Evolutionary conservation across 2,329 filamentous ascomycete genomes (phyloP), one percentile per base, ranked within the genome.

Genomic region (Penicillium frequentans): DNA sequence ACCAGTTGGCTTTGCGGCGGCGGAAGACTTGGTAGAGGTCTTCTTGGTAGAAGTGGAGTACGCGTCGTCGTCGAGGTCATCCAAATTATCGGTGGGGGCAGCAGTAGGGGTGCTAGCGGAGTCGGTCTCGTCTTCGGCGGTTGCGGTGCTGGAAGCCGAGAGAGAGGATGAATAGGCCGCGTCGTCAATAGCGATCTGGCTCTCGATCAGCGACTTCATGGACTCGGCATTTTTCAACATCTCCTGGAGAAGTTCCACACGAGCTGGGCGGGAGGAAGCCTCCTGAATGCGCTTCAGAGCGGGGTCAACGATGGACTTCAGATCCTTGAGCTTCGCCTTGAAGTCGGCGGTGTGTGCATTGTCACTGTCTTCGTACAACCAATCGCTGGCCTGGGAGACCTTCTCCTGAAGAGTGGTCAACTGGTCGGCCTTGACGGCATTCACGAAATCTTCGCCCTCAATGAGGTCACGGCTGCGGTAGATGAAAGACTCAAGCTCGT

Each of bases 401-500:
- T 87, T 87, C 59, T 86, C 79, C 65, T 89, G 84, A 13, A 98
- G 82, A n/a, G 78, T 75, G 7, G 81, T 73, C 47, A 91, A 85
- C 69, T 92, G 84, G 21, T 84, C 82, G 3, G 85, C 79, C 10
- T 89, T 93, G 31, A 92, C 90, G 3, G 83, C 85, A 13, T 82
- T 82, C 52, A 89, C 79, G 71, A 97, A 98, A 1, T 82, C 81
- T 48, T 90, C 86, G 58, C 89, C 88, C 43, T 91, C 88, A 2
- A 97, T 81, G 45, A 96, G 82, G 73, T 97, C 92, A 26, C 92
- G 88, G 27, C 90, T 85, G 68, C 87, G 89, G 81, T 99, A 99
- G 14, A 93, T 96, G 75, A 90, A 98, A 13, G 84, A 88, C 75
- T 99, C 95, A n/a, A 99, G 85, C 63, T 90, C 89, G 76, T 98